Percentiles rank a stretch among this genome's conserved stretches.
phyloP scores from a whole-genome alignment of 331 rosid species.

The Cydonia oblonga region DNA sequence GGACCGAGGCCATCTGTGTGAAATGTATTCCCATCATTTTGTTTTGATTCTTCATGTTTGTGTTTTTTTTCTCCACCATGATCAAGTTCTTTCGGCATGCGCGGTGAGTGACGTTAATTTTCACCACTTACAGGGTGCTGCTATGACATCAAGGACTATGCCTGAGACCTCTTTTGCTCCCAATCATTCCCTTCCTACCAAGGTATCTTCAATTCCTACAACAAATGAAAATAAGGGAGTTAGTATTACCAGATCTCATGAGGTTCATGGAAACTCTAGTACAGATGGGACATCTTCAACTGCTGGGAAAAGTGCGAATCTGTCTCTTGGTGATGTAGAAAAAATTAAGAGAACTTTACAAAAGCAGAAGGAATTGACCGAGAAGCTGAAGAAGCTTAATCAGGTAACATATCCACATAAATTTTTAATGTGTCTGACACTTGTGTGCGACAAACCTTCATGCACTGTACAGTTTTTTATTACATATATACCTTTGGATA shows the following conservation, averaged over 20 bases:
- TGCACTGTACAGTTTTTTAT: background rate
- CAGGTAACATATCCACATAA: constrained; percentile 30
- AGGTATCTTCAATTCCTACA: constrained; percentile 98
- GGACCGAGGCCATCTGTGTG: background rate
- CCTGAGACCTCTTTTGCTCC: constrained; percentile 45
- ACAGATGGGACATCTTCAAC: constrained; percentile 98
- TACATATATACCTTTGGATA: background rate
- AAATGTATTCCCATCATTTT: background rate
- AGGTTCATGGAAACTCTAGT: constrained; percentile 99
- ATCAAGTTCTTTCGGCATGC: background rate
- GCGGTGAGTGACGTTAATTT: background rate
- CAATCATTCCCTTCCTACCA: constrained; percentile 53
- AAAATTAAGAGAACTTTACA: constrained; percentile 84
- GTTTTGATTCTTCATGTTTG: background rate
- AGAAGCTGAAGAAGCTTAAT: constrained; percentile 66
- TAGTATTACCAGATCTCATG: constrained; percentile 99
- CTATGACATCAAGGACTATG: constrained; percentile 36
- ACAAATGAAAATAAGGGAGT: constrained; percentile 99
- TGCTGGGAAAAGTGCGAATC: constrained; percentile 81
- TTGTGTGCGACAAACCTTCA: background rate
- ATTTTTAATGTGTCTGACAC: background rate
- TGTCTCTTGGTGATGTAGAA: constrained; percentile 70
- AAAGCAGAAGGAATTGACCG: constrained; percentile 62
- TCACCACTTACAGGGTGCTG: constrained; percentile 44
- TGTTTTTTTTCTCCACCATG: background rate